Percentiles rank a stretch among this genome's conserved stretches.
Conservation (phyloP, 2,329 filamentous ascomycete genomes). For the Fusarium sp. region DNA sequence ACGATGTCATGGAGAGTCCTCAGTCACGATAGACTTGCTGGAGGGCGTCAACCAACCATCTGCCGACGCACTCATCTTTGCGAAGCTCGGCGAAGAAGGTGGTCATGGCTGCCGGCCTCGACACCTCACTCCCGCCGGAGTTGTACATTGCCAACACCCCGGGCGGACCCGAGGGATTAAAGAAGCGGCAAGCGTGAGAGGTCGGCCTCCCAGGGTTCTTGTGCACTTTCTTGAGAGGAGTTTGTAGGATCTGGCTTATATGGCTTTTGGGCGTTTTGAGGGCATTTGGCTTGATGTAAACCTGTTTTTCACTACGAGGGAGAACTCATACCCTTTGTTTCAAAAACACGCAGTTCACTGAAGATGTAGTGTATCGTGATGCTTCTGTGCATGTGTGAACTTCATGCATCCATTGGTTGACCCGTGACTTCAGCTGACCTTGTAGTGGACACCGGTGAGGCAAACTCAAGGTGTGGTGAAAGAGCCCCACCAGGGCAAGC, state of each 20-base stretch:
- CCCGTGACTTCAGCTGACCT: not conserved
- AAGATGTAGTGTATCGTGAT: not conserved
- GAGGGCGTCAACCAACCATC: conserved; percentile 25
- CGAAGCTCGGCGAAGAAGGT: not conserved
- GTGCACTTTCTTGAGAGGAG: conserved; percentile 49
- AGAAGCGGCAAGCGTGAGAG: conserved; percentile 28
- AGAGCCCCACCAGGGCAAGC: conserved; percentile 41
- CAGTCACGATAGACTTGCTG: conserved; percentile 43
- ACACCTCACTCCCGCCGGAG: conserved; percentile 8
- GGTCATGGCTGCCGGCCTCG: not conserved
- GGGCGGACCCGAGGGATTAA: not conserved
- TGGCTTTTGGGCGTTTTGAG: conserved; percentile 50
- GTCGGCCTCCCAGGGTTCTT: conserved; percentile 35
- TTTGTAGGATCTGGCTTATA: conserved; percentile 49
- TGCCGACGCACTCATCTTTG: conserved; percentile 19
- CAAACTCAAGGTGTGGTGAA: not conserved
- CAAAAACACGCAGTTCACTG: conserved; percentile 42
- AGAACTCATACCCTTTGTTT: conserved; percentile 47
- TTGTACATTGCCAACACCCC: conserved; percentile 9
- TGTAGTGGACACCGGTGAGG: not conserved
- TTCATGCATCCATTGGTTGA: not conserved
- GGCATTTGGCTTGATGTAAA: conserved; percentile 50
- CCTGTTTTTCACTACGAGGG: conserved; percentile 47
- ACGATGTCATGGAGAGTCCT: conserved; percentile 36
- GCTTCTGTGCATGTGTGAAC: not conserved